Evolutionary conservation across 305 asterid genomes (phyloP), one percentile per base, ranked within the genome.

Genomic region (Solanum hybrid): DNA sequence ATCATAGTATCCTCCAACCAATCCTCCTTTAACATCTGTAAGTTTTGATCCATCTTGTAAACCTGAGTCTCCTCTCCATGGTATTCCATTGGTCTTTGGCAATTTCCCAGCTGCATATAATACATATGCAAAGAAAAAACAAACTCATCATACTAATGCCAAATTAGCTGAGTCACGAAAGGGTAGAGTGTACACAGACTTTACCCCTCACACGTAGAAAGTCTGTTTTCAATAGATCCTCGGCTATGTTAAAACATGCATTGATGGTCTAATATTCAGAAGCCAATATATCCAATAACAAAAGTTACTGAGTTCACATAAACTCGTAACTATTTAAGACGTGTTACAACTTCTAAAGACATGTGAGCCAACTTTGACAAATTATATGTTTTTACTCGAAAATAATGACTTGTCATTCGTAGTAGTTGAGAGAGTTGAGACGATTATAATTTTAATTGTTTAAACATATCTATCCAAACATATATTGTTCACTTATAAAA

Each of bases 1-100:
- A 26, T 97, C 99, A n/a, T 97, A 96, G 42, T 96, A 97, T 14
- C 98, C 98, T 88, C 99, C 99, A 7, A 95, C 95, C 7, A 97
- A 77, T 10, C 99, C 99, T 27, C 95, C 96, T 90, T 94, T 94
- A 6, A 94, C 86, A 11, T 96, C 98, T 32, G 94, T 86, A 27
- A 73, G 86, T 20, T 88, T 94, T 72, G 93, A 91, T 85, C 99
- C 99, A 88, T 97, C 99, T 85, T 90, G 66, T 85, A 97, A 85
- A 20, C 98, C 98, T 17, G 99, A 97, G 90, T 95, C 89, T 26
- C 98, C 93, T 91, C 98, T 92, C 99, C 99, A 97, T 5, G 95
- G 90, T 64, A 97, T 56, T 1, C 93, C 93, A 71, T 96, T 95
- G 91, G 87, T 93, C 89, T 92, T 95, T 16, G 97, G 95, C 92